Conservation (phyloP, 2,329 filamentous ascomycete species). For the Zymoseptoria crescenta region DNA sequence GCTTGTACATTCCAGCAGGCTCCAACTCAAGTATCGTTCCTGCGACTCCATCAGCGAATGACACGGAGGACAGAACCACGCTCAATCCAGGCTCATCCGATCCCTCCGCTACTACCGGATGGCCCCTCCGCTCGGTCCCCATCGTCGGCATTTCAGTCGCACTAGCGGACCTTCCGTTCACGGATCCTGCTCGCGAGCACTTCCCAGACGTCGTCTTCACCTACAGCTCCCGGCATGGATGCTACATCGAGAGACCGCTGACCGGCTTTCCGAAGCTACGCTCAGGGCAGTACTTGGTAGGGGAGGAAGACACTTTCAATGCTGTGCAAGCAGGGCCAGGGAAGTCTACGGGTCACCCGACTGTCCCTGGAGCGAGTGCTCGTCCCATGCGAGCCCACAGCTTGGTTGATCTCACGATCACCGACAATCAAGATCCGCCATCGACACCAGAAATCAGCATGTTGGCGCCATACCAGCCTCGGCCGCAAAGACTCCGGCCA, state of each 20-base stretch:
- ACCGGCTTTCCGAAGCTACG: background rate
- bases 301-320: background rate
- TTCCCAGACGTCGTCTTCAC: background rate
- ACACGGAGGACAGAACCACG: no score
- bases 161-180: background rate
- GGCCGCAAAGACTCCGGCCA: background rate
- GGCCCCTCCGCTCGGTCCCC: background rate
- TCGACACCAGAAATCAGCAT: background rate
- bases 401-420: background rate
- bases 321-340: background rate
- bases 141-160: background rate
- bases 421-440: background rate
- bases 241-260: background rate
- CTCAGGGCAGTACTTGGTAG: background rate
- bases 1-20: no score
- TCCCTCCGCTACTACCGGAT: background rate
- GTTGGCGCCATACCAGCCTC: background rate
- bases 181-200: background rate
- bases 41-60: no score
- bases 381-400: background rate
- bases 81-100: background rate
- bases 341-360: background rate
- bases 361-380: background rate
- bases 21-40: no score
- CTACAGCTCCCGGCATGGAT: background rate